Evolutionary conservation across 345 rosid genomes (phyloP).

Genomic region (Corchorus olitorius): DNA sequence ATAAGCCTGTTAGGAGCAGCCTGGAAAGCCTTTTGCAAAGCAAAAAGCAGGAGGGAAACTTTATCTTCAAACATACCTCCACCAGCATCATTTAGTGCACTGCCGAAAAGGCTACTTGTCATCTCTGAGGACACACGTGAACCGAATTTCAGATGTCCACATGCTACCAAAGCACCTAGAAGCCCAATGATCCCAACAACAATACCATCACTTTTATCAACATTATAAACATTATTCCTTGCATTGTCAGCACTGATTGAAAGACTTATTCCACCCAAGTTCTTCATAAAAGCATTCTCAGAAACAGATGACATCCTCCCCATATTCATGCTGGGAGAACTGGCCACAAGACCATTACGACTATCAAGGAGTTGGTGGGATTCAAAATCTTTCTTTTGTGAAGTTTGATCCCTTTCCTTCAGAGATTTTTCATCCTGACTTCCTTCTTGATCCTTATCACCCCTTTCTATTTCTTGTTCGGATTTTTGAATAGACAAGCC

Average conservation of each 20-base stretch:
- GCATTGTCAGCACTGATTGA: conserved; percentile 95
- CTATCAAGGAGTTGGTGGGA: conserved; percentile 33
- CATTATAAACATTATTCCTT: conserved; percentile 89
- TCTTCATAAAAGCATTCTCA: conserved; percentile 53
- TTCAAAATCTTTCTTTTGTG: conserved; percentile 39
- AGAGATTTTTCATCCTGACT: conserved; percentile 47
- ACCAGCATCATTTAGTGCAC: conserved; percentile 69
- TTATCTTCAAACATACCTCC: conserved; percentile 95
- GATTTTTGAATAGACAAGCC: conserved; percentile 41
- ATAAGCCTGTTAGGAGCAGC: conserved; percentile 92
- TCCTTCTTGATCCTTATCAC: conserved; percentile 31
- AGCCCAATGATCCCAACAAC: conserved; percentile 89
- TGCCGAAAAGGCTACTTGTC: conserved; percentile 60
- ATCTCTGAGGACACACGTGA: conserved; percentile 56
- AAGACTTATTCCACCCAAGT: conserved; percentile 94
- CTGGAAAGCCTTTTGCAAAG: conserved; percentile 90
- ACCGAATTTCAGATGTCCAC: conserved; percentile 76
- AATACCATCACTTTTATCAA: conserved; percentile 86
- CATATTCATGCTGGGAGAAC: conserved; percentile 40
- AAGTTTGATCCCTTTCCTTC: conserved; percentile 38
- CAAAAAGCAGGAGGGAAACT: conserved; percentile 88
- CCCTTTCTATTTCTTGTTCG: conserved; percentile 31
- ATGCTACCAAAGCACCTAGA: conserved; percentile 77
- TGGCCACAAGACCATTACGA: conserved; percentile 36
- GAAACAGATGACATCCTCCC: conserved; percentile 67